These are phyloP conservation scores for Daldinia sp. DNA, from an alignment of 2,329 filamentous ascomycete species.

Conservation along the genomic window DNA sequence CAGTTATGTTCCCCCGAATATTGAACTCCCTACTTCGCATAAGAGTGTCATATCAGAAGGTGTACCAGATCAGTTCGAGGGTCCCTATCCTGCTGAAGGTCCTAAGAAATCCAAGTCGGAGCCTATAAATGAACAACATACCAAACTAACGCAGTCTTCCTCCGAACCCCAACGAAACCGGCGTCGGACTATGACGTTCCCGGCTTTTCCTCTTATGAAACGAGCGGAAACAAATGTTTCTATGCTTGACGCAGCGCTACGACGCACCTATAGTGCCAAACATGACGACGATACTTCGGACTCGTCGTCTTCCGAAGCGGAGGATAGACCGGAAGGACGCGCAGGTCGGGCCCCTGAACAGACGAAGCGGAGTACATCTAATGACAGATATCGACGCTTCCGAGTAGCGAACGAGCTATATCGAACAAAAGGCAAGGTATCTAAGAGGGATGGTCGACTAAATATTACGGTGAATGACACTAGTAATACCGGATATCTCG, in stretches of 20 bases:
- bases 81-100: constrained; percentile 4
- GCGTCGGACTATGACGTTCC: constrained; percentile 22
- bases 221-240: constrained; percentile 40
- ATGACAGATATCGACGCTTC: constrained; percentile 61
- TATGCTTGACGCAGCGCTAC: constrained; percentile 26
- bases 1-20: constrained; percentile 38
- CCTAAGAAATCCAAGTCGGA: constrained; percentile 32
- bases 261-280: constrained; percentile 6
- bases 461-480: constrained; percentile 77
- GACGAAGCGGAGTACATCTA: constrained; percentile 24
- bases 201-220: constrained; percentile 28
- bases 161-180: constrained; percentile 30
- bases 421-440: constrained; percentile 69
- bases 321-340: constrained; percentile 4
- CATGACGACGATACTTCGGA: constrained; percentile 30
- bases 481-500: constrained; percentile 73
- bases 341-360: constrained; percentile 19
- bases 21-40: constrained; percentile 34
- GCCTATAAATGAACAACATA: constrained; percentile 5
- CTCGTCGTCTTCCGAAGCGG: constrained; percentile 38
- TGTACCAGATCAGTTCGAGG: not conserved
- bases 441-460: constrained; percentile 73
- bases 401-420: constrained; percentile 70
- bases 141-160: constrained; percentile 1
- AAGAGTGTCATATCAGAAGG: constrained; percentile 14